phyloP scores from a whole-genome alignment of 768 basidiomycete species.

The Nevesoporus exiguus region DNA sequence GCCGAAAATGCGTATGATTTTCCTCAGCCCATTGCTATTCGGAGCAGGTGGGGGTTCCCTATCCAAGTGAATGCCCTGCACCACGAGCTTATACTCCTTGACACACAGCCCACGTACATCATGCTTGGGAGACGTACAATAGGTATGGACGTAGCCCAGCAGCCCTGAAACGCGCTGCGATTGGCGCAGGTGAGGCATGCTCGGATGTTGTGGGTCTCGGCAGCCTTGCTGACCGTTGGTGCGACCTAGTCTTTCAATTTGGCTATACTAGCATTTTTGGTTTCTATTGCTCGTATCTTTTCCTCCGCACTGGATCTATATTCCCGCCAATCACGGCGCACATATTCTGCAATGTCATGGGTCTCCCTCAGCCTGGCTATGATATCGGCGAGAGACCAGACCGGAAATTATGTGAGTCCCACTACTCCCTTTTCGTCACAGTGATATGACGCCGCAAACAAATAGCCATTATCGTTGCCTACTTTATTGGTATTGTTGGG shows the following conservation, averaged over 20 bases:
- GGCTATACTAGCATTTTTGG: slow-evolving; percentile 92
- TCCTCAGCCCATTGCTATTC: slow-evolving; percentile 81
- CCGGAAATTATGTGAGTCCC: slow-evolving; percentile 47
- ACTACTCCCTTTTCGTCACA: slow-evolving; percentile 9
- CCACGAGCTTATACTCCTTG: slow-evolving; percentile 7
- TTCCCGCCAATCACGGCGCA: slow-evolving; percentile 77
- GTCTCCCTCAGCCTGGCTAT: slow-evolving; percentile 63
- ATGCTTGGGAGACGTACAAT: slow-evolving; percentile 83
- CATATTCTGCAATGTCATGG: slow-evolving; percentile 93
- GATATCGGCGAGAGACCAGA: slow-evolving; percentile 55
- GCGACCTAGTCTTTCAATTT: slow-evolving; percentile 72
- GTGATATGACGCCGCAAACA: slow-evolving; percentile 12
- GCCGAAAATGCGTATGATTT: slow-evolving; percentile 59
- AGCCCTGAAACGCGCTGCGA: slow-evolving; percentile 63
- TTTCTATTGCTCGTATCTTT: slow-evolving; percentile 80
- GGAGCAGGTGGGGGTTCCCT: slow-evolving; percentile 65
- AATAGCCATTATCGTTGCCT: slow-evolving; percentile 52
- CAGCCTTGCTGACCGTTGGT: slow-evolving; percentile 14
- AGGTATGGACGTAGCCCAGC: slow-evolving; percentile 61
- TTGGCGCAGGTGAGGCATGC: slow-evolving; percentile 48
- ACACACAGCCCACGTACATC: slow-evolving; percentile 80
- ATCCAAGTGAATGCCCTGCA: neutral
- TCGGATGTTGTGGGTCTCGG: neutral
- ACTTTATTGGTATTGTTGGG: slow-evolving; percentile 55
- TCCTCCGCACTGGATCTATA: slow-evolving; percentile 82